These are phyloP conservation scores for Hypomyces perniciosus DNA, from an alignment of 2,329 filamentous ascomycete species.

Conservation along the genomic window DNA sequence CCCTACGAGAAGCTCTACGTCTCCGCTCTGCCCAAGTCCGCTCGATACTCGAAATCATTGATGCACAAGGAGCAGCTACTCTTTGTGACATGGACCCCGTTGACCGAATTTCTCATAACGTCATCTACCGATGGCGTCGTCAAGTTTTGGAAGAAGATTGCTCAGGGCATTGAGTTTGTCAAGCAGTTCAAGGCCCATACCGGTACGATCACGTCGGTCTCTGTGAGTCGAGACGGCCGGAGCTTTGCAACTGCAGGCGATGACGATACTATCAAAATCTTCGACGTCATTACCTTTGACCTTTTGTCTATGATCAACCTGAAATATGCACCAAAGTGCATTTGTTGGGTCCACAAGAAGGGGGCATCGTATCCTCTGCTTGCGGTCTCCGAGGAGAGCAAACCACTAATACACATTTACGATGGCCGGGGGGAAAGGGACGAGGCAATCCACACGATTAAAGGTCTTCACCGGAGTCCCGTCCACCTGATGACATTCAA, in stretches of 20 bases:
- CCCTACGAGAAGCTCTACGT: slow-evolving; percentile 95
- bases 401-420: slow-evolving; percentile 71
- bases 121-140: slow-evolving; percentile 92
- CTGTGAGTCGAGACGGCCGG: slow-evolving; percentile 80
- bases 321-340: slow-evolving; percentile 65
- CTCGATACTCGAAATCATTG: slow-evolving; percentile 86
- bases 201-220: slow-evolving; percentile 77
- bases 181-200: slow-evolving; percentile 94
- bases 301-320: slow-evolving; percentile 76
- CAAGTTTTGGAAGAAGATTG: slow-evolving; percentile 98
- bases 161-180: slow-evolving; percentile 88
- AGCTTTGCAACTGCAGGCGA: slow-evolving; percentile 85
- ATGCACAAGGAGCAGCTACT: slow-evolving; percentile 97
- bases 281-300: slow-evolving; percentile 81
- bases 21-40: slow-evolving; percentile 73
- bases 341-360: slow-evolving; percentile 88
- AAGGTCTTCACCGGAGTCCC: slow-evolving; percentile 71
- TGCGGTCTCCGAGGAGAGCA: slow-evolving; percentile 71
- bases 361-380: slow-evolving; percentile 84
- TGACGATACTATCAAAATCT: slow-evolving; percentile 76
- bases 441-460: slow-evolving; percentile 69
- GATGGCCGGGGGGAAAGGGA: slow-evolving; percentile 82
- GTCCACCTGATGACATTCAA: slow-evolving; percentile 89
- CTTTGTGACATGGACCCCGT: slow-evolving; percentile 80
- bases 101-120: slow-evolving; percentile 93